These are phyloP conservation scores for Aphanomyces stellatus DNA, from an alignment of 352 stramenopile genomes.

Conservation along the genomic window DNA sequence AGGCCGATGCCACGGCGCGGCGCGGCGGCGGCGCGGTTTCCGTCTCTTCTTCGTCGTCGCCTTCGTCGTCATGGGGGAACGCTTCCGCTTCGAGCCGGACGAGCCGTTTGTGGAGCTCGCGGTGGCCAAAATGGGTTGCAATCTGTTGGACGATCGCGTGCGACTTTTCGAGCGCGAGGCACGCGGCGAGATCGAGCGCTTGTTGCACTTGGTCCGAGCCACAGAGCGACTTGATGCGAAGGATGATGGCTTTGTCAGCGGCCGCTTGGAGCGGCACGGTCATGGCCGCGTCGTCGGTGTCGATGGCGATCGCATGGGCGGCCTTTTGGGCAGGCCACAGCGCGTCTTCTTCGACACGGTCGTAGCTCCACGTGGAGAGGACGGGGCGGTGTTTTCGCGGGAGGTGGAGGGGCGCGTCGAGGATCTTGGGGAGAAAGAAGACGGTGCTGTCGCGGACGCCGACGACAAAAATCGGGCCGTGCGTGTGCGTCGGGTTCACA, in stretches of 20 bases:
- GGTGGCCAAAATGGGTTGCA: slow-evolving; percentile 66
- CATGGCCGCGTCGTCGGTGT: slow-evolving; percentile 25
- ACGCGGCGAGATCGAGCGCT: slow-evolving; percentile 72
- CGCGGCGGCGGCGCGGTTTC: no score
- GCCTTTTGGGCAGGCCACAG: slow-evolving; percentile 60
- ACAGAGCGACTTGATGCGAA: slow-evolving; percentile 78
- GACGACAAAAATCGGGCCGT: neutral
- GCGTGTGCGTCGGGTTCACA: slow-evolving; percentile 19
- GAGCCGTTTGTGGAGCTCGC: slow-evolving; percentile 59
- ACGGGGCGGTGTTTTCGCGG: slow-evolving; percentile 66
- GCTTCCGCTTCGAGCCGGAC: slow-evolving; percentile 34
- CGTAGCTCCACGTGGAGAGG: slow-evolving; percentile 30
- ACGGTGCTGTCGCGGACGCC: neutral
- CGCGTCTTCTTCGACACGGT: slow-evolving; percentile 25
- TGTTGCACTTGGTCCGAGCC: slow-evolving; percentile 52
- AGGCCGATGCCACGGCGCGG: no score
- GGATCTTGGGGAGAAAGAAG: neutral
- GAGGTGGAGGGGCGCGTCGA: slow-evolving; percentile 21
- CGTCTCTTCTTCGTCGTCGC: no score
- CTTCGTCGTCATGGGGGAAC: neutral
- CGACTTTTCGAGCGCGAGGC: slow-evolving; percentile 70
- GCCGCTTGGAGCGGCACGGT: slow-evolving; percentile 59
- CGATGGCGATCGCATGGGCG: slow-evolving; percentile 27
- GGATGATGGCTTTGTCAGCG: slow-evolving; percentile 75
- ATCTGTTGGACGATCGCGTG: slow-evolving; percentile 79